phyloP scores from a whole-genome alignment of 2,329 filamentous ascomycete species.

The Lecanicillium sp. region DNA sequence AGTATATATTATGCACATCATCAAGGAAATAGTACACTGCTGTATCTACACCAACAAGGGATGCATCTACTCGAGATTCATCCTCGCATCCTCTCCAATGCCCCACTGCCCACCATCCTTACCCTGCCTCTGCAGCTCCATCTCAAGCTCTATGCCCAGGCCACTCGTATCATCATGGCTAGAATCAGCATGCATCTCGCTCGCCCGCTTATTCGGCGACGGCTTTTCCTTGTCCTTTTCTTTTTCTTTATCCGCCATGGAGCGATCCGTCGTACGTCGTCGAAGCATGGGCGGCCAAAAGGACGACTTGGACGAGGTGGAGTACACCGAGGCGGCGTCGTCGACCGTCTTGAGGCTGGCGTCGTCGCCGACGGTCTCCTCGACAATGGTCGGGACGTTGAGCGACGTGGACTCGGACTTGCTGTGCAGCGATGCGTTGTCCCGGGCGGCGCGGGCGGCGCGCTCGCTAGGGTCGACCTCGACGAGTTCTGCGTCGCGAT shows the following conservation, averaged over 20 bases:
- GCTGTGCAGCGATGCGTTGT: slow-evolving; percentile 22
- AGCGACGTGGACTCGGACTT: slow-evolving; percentile 15
- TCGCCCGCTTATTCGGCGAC: slow-evolving; percentile 26
- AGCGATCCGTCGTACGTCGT: slow-evolving; percentile 29
- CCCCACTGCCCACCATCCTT: slow-evolving; percentile 61
- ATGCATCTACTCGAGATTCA: slow-evolving; percentile 61
- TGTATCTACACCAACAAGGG: too few relatives aligned
- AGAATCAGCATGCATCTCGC: slow-evolving; percentile 34
- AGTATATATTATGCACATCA: too few relatives aligned
- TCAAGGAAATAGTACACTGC: too few relatives aligned
- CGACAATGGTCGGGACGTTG: slow-evolving; percentile 14
- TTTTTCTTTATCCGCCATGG: slow-evolving; percentile 10
- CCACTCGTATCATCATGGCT: slow-evolving; percentile 33
- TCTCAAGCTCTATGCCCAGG: slow-evolving; percentile 36
- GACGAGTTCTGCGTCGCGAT: slow-evolving; percentile 89
- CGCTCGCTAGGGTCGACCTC: slow-evolving; percentile 46
- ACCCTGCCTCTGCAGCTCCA: slow-evolving; percentile 45
- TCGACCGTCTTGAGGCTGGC: slow-evolving; percentile 24
- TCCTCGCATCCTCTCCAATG: slow-evolving; percentile 74
- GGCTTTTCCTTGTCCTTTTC: slow-evolving; percentile 11
- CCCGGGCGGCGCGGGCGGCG: slow-evolving; percentile 29
- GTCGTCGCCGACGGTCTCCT: slow-evolving; percentile 15
- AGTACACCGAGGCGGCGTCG: slow-evolving; percentile 38
- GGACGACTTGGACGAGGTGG: slow-evolving; percentile 39
- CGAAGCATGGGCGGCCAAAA: slow-evolving; percentile 34